Base-by-base conservation (phyloP, 176 grass and related monocot species). In the Rhynchospora tenuis region DNA sequence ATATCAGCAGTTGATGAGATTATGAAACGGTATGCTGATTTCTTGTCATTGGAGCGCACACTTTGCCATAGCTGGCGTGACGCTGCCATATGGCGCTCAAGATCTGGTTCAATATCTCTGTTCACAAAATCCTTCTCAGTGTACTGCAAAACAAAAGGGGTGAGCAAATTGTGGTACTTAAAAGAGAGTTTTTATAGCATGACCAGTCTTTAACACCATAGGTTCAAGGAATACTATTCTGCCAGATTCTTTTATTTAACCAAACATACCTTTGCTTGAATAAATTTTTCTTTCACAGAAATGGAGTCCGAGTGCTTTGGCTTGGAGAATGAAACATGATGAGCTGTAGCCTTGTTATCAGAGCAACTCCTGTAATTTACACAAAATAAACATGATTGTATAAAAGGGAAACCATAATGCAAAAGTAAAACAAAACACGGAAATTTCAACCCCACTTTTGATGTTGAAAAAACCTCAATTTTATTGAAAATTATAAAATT, bases 241-340 rank as follows among this genome's bases (percentile, higher is more conserved):
- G 19, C 29, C 17, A 45, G 66, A 54, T 76, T 55, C 14, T 76
- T 17, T 19, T 19, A 88, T 22, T 17, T 42, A 73, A 52, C 45
- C n/a, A 31, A 20, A 65, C 60, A 57, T 91, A 99, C 97, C 93
- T 99, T 99, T 66, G 92, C 91, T 82, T 99, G 97, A 92, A 99
- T 99, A 86, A 96, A 99, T 86, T 96, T 99, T 85, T 99, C 97
- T 84, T 99, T 99, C 12, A 92, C 72, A 69, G 97, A 84, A 67
- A 99, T 99, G 80, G 89, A 86, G 89, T 99, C 97, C 0, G 88
- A 92, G 64, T 92, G 88, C 72, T 86, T 99, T 64, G 97, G 97
- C 81, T 96, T 99, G 77, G 68, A 86, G 64, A 86, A 72, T 79
- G 11, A 47, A 48, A 90, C 71, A 55, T 76, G 73, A 52, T 81